Conservation (phyloP, 2,329 filamentous ascomycete species). For the Tolypocladium tundrense region DNA sequence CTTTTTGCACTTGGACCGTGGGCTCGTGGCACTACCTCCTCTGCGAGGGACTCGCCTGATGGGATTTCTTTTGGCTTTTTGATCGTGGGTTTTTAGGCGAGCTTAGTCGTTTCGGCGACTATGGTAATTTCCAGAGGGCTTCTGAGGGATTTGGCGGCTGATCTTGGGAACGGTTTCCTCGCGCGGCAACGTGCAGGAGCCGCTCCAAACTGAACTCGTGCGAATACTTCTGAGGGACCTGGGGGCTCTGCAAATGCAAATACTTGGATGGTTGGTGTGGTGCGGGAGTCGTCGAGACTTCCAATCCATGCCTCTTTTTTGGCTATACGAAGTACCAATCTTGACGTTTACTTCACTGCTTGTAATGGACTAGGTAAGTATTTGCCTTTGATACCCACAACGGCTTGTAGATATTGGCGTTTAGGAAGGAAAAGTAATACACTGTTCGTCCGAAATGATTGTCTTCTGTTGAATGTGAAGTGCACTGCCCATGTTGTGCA, state of each 20-base stretch:
- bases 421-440: constrained; percentile 1
- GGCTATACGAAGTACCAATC: not conserved
- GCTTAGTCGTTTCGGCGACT: constrained; percentile 13
- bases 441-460: not conserved
- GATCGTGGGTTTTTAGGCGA: constrained; percentile 17
- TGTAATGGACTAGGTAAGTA: not conserved
- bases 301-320: not conserved
- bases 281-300: not conserved
- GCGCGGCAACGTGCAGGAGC: not conserved
- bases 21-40: constrained; percentile 23
- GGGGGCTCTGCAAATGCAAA: constrained; percentile 20
- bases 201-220: constrained; percentile 16
- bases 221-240: constrained; percentile 27
- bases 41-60: constrained; percentile 5
- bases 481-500: not conserved
- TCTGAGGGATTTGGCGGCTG: constrained; percentile 30
- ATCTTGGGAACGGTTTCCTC: constrained; percentile 17
- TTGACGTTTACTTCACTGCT: not conserved
- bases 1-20: constrained; percentile 29
- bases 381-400: not conserved
- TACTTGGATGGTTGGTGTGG: constrained; percentile 5
- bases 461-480: not conserved
- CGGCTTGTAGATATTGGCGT: not conserved
- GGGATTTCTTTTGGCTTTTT: constrained; percentile 20
- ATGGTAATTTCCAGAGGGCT: constrained; percentile 20